Evolutionary conservation across 345 rosid species (phyloP).

Genomic region (Tarenaya hassleriana): DNA sequence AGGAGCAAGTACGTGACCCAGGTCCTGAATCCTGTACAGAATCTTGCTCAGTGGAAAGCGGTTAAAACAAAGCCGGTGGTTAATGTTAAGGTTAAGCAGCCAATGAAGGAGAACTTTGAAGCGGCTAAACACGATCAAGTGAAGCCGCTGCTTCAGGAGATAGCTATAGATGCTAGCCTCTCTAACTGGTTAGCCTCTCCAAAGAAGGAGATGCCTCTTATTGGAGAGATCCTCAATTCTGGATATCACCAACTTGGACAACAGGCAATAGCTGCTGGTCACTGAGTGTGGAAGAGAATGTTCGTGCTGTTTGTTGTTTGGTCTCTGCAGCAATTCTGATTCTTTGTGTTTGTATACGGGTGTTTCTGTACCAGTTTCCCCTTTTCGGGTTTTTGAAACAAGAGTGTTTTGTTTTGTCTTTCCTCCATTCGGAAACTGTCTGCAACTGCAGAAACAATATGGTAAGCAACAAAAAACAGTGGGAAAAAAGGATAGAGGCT

Average conservation of each 20-base stretch:
- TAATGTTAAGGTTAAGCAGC: slow-evolving; percentile 26
- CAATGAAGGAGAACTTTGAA: slow-evolving; percentile 51
- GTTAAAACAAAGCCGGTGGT: slow-evolving; percentile 61
- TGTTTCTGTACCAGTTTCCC: too few species aligned
- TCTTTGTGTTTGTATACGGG: slow-evolving; percentile 26
- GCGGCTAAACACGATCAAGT: slow-evolving; percentile 16
- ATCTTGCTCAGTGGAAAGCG: slow-evolving; percentile 76
- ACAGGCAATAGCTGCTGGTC: slow-evolving; percentile 7
- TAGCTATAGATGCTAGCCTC: slow-evolving; percentile 68
- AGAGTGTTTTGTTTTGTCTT: slow-evolving; percentile 13
- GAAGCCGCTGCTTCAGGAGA: too few species aligned
- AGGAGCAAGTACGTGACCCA: slow-evolving; percentile 42
- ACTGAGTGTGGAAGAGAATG: too few species aligned
- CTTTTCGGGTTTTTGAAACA: slow-evolving; percentile 11
- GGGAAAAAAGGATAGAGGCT: too few species aligned
- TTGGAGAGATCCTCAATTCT: slow-evolving; percentile 27
- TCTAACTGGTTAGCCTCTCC: slow-evolving; percentile 57
- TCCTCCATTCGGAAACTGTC: too few species aligned
- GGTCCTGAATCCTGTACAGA: slow-evolving; percentile 77
- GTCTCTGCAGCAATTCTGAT: slow-evolving; percentile 25
- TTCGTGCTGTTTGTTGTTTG: slow-evolving; percentile 21
- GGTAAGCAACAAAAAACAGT: too few species aligned
- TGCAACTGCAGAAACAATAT: too few species aligned
- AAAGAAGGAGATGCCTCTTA: slow-evolving; percentile 11
- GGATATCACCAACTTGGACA: slow-evolving; percentile 41